Conservation (phyloP, 148 eudicot genomes). For the Polygonum aviculare region DNA sequence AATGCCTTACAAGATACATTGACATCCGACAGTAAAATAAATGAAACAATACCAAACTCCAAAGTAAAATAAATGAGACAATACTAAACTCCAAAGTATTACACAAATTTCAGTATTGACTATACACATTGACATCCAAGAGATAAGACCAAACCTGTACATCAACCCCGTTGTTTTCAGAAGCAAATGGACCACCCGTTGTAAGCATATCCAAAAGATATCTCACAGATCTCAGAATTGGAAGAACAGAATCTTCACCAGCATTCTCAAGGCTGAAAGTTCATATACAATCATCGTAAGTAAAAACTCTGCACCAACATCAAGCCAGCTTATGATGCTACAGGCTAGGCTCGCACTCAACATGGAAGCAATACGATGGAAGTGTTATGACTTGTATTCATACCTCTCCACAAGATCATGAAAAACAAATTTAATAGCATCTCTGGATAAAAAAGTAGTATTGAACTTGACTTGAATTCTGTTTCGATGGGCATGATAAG, state of each 20-base stretch:
- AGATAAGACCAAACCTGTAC: constrained; percentile 37
- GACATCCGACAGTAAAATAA: no score
- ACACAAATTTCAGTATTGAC: constrained; percentile 1
- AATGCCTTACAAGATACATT: neutral
- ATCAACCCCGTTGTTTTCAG: constrained; percentile 45
- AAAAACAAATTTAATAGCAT: constrained; percentile 37
- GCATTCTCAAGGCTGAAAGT: constrained; percentile 87
- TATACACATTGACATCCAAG: neutral
- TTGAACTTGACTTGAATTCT: constrained; percentile 30
- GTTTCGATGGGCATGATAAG: constrained; percentile 36
- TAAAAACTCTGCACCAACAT: neutral
- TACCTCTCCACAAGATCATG: constrained; percentile 87
- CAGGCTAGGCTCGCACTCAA: neutral
- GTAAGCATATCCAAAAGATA: constrained; percentile 59
- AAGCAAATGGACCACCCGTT: constrained; percentile 29
- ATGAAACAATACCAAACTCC: neutral
- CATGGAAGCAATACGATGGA: neutral
- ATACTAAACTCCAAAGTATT: neutral
- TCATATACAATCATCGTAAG: neutral
- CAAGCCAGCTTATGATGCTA: neutral
- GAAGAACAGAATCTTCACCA: constrained; percentile 76
- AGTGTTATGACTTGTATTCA: constrained; percentile 10
- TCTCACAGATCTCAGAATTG: constrained; percentile 86
- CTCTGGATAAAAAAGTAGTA: constrained; percentile 46
- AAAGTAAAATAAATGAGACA: no score